Base-by-base conservation (phyloP, 176 grass and related monocot species). In the Chloris gayana region DNA sequence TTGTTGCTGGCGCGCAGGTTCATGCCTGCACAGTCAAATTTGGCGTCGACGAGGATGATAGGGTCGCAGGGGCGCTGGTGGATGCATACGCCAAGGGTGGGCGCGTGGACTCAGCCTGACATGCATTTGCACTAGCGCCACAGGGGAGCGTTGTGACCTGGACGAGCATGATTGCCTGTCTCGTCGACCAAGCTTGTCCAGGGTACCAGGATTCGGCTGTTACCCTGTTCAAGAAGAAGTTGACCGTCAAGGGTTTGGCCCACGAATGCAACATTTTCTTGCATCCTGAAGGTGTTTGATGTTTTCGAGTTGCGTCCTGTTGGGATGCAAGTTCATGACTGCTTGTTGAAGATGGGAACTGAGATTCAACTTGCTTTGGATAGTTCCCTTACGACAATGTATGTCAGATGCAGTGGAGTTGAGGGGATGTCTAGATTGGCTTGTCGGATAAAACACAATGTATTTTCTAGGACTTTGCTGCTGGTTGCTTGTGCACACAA, bases 41-140 rank as follows among this genome's bases (percentile, higher is more conserved):
- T 19, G 92, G 89, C 9, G 73, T 87, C 15, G 83, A 47, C 8
- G 45, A 69, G 25, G 91, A 90, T 19, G 60, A 78, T 6, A 86
- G 87, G 32, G 74, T 93, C 5, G 64, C 70, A 4, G 85, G 85
- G 57, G 80, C 71, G 17, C 38, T 88, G 82, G 86, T 93, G 18
- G 85, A 88, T 71, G 86, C 88, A 85, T 93, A 93, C 18, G 77
- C 88, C 39, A 89, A 91, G 77, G 91, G 86, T 54, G 77, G 84
- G 33, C 61, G 12, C n/a, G 73, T 91, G 64, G 54, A 78, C n/a
- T 80, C 42, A 18, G 81, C 89, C 2, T 91, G 83, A 84, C 71
- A 57, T 31, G 63, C 79, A 6, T 89, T 94, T 73, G 58, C 31
- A 9, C 64, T 84, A 11, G 47, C 80, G 27, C 77, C 62, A 5